Evolutionary conservation across 805 yeast species (phyloP), one percentile per base, ranked within the genome.

Genomic region (Barnettozyma botsteinii): DNA sequence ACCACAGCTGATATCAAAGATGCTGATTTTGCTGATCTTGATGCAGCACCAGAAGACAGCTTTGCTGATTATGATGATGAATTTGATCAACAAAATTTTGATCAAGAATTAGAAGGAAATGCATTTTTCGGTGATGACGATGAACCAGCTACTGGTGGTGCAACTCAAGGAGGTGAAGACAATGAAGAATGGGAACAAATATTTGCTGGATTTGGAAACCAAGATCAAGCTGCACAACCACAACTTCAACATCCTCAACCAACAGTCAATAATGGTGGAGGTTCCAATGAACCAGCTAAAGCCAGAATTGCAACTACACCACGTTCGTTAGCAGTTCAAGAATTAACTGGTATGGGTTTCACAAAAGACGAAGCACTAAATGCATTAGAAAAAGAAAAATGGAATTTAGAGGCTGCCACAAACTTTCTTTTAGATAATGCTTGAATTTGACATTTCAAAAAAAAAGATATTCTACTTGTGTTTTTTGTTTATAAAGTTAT

Each of bases 121-220:
- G 36, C 50, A 2, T 48, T 51, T 49, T 47, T 45, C 26, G 62
- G 58, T 29, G 42, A 55, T 17, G 61, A 49, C 4, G 47, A 37
- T 4, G 26, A 14, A 5, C n/a, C 20, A 25, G 35, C 40, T 25
- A n/a, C 8, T 15, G n/a, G 18, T 20, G 21, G 25, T 14, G 44
- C 34, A 11, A 45, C n/a, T n/a, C n/a, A n/a, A 25, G 15, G 32
- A 31, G 42, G 40, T 14, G 53, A 53, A 45, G 61, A 54, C 43
- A 64, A 61, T 23, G 95, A 86, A 53, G 97, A 88, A 59, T 88
- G 97, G 97, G 96, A 88, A 55, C 89, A 86, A 63, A 72, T 88
- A 20, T 88, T 88, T 65, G 91, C 94, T 4, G 95, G 94, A 0
- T 84, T 85, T 57, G 89, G 91, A 14, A 82, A 81, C 48, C 69